Base-by-base conservation (phyloP, 108 stramenopile genomes). In the Asterionellopsis glacialis region DNA sequence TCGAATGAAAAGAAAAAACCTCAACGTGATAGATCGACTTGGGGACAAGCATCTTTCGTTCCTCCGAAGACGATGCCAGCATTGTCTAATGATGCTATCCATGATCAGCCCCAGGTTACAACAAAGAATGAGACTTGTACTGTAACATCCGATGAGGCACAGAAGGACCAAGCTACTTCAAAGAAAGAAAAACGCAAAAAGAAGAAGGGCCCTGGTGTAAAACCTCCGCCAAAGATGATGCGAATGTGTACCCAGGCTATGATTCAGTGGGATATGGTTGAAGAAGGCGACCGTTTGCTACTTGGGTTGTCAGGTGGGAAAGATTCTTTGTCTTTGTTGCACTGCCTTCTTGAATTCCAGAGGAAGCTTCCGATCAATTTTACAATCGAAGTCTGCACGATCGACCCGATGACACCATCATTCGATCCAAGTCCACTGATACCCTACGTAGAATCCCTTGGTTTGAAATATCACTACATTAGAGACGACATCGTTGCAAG, bases 361-460 rank as follows among this genome's bases (percentile, higher is more conserved):
- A 74, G 77, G 23, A 88, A 88, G 64, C 65, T 89, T 12, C 95
- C 94, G 0, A 81, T 90, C 40, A 90, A 90, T 23, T 99, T 99
- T 74, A 91, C 94, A 28, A 67, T 99, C 52, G 88, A 94, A 73
- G 85, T 87, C 77, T 95, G 95, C 50, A 99, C 97, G 1, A 92
- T 99, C 33, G 97, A 99, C 75, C 98, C 97, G 0, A 80, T 93
- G 91, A 97, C 98, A 3, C 81, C 92, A 45, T 92, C 87, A 25
- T 99, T 98, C 63, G 98, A 99, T 75, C 98, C 98, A 11, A 87
- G 87, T 0, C 93, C 97, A 15, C 79, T 99, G 14, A 99, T 97
- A 45, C 94, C 96, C 4, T 99, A 99, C 54, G 87, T 98, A 1
- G 90, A 91, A 63, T 67, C 84, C 15, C 81, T 99, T 13, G 98